Base-by-base conservation (phyloP, 2,329 filamentous ascomycete species). In the Fusarium virguliforme region DNA sequence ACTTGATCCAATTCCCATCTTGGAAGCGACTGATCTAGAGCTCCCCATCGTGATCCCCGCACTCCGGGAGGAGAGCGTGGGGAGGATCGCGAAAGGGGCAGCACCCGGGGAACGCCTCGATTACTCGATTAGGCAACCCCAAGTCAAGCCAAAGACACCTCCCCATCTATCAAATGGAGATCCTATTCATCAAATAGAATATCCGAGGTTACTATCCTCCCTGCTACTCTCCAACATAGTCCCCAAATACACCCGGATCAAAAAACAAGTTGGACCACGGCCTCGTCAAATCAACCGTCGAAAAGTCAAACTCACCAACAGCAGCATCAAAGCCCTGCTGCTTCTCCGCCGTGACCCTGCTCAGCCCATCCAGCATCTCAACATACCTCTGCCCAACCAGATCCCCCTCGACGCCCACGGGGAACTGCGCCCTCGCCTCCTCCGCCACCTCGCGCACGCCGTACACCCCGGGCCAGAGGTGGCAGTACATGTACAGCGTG, bases 371-470 rank as follows among this genome's bases (percentile, higher is more conserved):
- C n/a, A 35, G n/a, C 10, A 35, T 51, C 10, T 51, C n/a, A 4
- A 34, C 30, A 2, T 51, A 51, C 30, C 48, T 9, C n/a, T 51
- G 48, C 13, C 30, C 30, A 12, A 51, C 48, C 1, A 24, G 9
- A 13, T 35, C 48, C 9, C 30, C 48, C 4, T 51, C 48, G 0
- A 35, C 48, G 0, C 30, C 30, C 0, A 51, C 10, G 30, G 48
- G 48, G 48, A 51, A 34, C 30, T 51, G 30, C 10, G 30, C 30
- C 30, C 48, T 51, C 2, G 48, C 48, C 48, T 51, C 48, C 10
- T 51, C 30, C 6, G 48, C 48, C 2, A 51, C n/a, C 9, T 51
- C 10, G 12, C 48, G 48, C 9, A 51, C n/a, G 6, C 34, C 28
- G 1, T 28, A 32, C 22, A 26, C 48, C 0, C 18, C 6, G 3